phyloP scores from a whole-genome alignment of 2,329 filamentous ascomycete species.

The Magnaporthiopsis rhizophila region DNA sequence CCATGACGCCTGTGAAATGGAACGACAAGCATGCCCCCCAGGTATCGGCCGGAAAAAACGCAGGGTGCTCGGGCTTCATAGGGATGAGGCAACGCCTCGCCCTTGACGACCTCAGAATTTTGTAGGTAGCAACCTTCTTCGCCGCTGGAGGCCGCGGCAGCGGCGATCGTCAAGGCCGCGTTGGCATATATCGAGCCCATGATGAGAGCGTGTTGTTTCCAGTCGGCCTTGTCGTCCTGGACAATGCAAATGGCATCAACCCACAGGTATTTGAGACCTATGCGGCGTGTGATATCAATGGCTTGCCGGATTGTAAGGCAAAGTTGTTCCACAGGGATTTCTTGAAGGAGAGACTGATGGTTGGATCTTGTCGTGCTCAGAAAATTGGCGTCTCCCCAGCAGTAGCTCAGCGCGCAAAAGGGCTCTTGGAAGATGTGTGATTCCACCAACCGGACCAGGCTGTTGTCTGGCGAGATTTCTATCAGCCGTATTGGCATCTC shows the following conservation, averaged over 20 bases:
- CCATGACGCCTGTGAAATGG: neutral
- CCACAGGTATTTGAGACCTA: neutral
- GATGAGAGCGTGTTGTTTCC: neutral
- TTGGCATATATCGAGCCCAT: slow-evolving; percentile 3
- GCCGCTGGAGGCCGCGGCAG: neutral
- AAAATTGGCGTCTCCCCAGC: neutral
- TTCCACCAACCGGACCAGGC: neutral
- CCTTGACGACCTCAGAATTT: neutral
- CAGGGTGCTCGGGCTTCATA: neutral
- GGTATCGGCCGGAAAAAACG: neutral
- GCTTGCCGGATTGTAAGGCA: neutral
- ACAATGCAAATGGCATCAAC: slow-evolving; percentile 1
- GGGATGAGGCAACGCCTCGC: too few species aligned
- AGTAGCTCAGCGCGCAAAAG: slow-evolving; percentile 1
- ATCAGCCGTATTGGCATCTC: too few species aligned
- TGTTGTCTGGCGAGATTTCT: too few species aligned
- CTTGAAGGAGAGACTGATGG: too few species aligned
- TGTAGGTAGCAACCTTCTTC: neutral
- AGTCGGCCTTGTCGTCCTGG: neutral
- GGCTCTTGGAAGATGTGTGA: neutral
- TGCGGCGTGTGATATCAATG: neutral
- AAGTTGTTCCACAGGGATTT: too few species aligned
- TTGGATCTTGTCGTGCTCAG: too few species aligned
- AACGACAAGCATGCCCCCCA: neutral
- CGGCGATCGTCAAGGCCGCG: neutral